Conservation (phyloP, 2,329 filamentous ascomycete genomes). For the Sporothrix dimorphospora region DNA sequence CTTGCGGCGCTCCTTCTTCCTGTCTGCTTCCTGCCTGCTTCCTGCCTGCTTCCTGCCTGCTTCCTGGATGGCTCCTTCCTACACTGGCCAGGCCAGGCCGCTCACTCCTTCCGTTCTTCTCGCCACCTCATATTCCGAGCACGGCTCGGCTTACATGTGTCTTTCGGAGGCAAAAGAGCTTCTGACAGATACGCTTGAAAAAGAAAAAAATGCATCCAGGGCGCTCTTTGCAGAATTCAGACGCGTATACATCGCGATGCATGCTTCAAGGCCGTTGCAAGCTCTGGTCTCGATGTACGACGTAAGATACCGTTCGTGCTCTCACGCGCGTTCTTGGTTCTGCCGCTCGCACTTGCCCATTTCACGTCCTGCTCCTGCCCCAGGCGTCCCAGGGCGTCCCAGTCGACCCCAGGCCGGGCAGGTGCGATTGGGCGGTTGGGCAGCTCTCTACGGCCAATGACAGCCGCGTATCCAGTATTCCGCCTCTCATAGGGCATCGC, state of each 20-base stretch:
- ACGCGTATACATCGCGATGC: background rate
- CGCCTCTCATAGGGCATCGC: constrained; percentile 44
- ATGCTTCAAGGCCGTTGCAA: background rate
- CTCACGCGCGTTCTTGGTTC: background rate
- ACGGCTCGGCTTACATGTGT: background rate
- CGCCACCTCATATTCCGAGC: background rate
- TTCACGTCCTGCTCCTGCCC: background rate
- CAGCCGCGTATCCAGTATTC: constrained; percentile 37
- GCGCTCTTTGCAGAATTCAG: background rate
- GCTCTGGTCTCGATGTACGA: no score
- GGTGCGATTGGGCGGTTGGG: constrained; percentile 33
- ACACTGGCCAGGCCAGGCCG: background rate
- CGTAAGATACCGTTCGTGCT: background rate
- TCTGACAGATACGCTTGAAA: background rate
- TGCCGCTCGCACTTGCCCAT: constrained; percentile 15
- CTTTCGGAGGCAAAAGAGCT: background rate
- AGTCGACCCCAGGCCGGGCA: background rate
- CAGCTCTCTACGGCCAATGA: constrained; percentile 40
- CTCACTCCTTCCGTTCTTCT: background rate
- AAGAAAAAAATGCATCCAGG: background rate
- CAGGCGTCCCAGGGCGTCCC: constrained; percentile 16
- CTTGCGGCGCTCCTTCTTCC: background rate
- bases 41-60: background rate
- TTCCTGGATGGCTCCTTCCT: background rate
- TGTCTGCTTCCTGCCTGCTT: background rate